Evolutionary conservation across 768 basidiomycete genomes (phyloP).

Genomic region (Boletus tomentosulus): DNA sequence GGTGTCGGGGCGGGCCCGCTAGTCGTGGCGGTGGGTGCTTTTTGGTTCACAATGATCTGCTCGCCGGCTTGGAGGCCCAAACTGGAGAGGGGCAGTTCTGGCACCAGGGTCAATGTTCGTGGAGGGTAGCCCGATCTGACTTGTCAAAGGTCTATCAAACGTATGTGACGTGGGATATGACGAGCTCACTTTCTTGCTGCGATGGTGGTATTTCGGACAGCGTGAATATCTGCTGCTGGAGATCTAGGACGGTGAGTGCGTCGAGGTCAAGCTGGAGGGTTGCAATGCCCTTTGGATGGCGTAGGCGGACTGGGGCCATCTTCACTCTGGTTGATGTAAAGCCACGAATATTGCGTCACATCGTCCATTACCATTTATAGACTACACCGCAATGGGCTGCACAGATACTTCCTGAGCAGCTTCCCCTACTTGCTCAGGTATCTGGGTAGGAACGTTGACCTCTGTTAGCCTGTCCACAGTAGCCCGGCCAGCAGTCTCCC

Average conservation of each 20-base stretch:
- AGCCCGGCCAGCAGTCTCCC: slow-evolving; percentile 30
- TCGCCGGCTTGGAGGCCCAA: slow-evolving; percentile 78
- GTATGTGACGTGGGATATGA: not conserved
- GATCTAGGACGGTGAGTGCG: slow-evolving; percentile 62
- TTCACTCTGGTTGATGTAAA: not conserved
- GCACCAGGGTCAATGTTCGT: slow-evolving; percentile 60
- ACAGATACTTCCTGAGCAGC: not conserved
- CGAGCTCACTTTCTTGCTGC: slow-evolving; percentile 69
- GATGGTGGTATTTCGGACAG: slow-evolving; percentile 68
- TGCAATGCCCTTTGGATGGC: slow-evolving; percentile 80
- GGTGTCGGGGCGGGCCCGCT: slow-evolving; percentile 8
- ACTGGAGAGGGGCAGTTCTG: slow-evolving; percentile 69
- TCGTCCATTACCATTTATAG: slow-evolving; percentile 7
- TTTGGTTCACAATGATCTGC: slow-evolving; percentile 74
- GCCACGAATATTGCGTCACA: slow-evolving; percentile 11
- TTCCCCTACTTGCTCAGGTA: slow-evolving; percentile 1
- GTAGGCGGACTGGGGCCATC: slow-evolving; percentile 74
- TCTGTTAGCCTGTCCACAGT: slow-evolving; percentile 17
- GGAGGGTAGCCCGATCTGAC: slow-evolving; percentile 89
- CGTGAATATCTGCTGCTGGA: slow-evolving; percentile 67
- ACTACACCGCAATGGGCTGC: slow-evolving; percentile 12
- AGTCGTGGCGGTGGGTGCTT: slow-evolving; percentile 11
- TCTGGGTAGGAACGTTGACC: slow-evolving; percentile 16
- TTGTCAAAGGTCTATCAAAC: slow-evolving; percentile 25
- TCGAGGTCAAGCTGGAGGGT: slow-evolving; percentile 70